Evolutionary conservation across 2,329 filamentous ascomycete genomes (phyloP).

Genomic region (Xylariaceae sp.): DNA sequence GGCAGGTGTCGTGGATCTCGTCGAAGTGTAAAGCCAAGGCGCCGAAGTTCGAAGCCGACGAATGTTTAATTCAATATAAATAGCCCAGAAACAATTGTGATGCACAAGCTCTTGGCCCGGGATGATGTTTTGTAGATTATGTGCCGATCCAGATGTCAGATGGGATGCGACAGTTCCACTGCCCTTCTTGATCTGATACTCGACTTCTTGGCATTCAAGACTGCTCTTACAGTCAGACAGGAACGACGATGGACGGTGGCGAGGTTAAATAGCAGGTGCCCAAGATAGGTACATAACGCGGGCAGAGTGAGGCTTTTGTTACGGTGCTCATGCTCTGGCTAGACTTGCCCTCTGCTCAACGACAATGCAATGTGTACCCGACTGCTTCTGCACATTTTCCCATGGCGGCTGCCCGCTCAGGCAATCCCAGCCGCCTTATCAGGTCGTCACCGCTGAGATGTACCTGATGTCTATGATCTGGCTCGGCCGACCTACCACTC

Average conservation of each 20-base stretch:
- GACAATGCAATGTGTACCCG: too few relatives aligned
- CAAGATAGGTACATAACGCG: too few relatives aligned
- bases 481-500: too few relatives aligned
- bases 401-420: background rate
- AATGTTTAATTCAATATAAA: background rate
- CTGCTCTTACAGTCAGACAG: background rate
- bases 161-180: conserved; percentile 1
- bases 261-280: background rate
- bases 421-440: conserved; percentile 1
- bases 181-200: background rate
- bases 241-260: background rate
- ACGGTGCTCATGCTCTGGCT: background rate
- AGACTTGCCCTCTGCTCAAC: too few relatives aligned
- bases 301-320: background rate
- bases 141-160: background rate
- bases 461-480: background rate
- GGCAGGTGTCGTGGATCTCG: background rate
- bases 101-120: background rate
- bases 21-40: conserved; percentile 1
- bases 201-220: background rate
- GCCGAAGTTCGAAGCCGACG: background rate
- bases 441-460: background rate
- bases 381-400: background rate
- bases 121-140: background rate
- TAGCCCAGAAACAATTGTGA: conserved; percentile 2